These are phyloP conservation scores for Luvunga scandens DNA, from an alignment of 345 rosid species.

Conservation along the genomic window DNA sequence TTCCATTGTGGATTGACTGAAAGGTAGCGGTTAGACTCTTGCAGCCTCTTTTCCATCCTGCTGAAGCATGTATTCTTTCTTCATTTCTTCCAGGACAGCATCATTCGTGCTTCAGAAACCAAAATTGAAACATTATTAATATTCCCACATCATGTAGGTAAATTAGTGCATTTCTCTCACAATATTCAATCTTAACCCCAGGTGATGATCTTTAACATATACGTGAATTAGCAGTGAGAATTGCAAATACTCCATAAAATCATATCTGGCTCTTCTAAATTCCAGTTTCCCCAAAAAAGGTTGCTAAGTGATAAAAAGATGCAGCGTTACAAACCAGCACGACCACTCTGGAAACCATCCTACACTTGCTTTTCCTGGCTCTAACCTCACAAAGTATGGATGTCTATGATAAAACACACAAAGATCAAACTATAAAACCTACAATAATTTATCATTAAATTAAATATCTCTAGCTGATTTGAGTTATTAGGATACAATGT, in stretches of 20 bases:
- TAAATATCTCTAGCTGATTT: background rate
- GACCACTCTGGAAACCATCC: background rate
- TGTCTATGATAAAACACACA: background rate
- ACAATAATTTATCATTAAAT: background rate
- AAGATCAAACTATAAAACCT: background rate
- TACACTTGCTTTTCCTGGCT: background rate
- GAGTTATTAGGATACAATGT: background rate
- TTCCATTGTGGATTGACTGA: background rate
- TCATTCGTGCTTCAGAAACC: constrained; percentile 74
- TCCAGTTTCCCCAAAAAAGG: background rate
- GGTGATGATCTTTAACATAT: background rate
- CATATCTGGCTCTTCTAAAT: background rate
- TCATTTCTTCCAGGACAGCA: constrained; percentile 83
- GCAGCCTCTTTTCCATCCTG: constrained; percentile 49
- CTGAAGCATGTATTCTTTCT: constrained; percentile 69
- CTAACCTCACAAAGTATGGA: background rate
- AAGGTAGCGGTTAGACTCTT: constrained; percentile 14
- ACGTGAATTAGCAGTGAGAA: background rate
- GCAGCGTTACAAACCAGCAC: background rate
- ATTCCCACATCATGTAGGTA: background rate
- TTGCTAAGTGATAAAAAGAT: background rate
- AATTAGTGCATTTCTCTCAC: background rate
- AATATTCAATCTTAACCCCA: background rate
- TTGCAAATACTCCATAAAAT: background rate
- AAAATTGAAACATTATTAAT: background rate